These are phyloP conservation scores for Cyclotella atomus DNA, from an alignment of 108 stramenopile species.

Conservation along the genomic window DNA sequence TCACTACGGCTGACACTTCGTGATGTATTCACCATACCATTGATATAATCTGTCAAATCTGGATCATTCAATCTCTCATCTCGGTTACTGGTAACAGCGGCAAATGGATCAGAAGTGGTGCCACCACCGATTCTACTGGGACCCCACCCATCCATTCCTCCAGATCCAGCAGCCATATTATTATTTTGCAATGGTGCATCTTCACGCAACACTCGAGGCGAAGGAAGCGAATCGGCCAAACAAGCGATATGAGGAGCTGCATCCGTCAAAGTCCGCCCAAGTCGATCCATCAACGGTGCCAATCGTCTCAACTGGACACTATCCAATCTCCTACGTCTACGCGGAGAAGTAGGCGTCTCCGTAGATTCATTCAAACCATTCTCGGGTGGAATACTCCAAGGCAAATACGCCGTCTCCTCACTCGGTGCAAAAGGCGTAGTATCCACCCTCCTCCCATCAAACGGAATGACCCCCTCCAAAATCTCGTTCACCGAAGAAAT, in stretches of 20 bases:
- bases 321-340: constrained; percentile 14
- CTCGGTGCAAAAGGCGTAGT: not conserved
- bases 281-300: constrained; percentile 85
- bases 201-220: constrained; percentile 8
- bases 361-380: constrained; percentile 3
- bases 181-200: constrained; percentile 19
- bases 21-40: constrained; percentile 79
- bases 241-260: constrained; percentile 84
- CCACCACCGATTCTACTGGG: not conserved
- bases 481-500: constrained; percentile 56
- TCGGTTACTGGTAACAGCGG: too few relatives aligned
- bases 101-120: constrained; percentile 2
- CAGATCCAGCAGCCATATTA: constrained; percentile 15
- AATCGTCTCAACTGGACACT: constrained; percentile 48
- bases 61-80: constrained; percentile 51
- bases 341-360: not conserved
- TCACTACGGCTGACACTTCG: constrained; percentile 51
- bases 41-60: constrained; percentile 79
- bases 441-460: not conserved
- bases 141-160: constrained; percentile 25
- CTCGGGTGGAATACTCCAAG: constrained; percentile 33
- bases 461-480: constrained; percentile 23
- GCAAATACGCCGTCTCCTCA: constrained; percentile 32
- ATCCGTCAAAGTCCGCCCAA: constrained; percentile 84
- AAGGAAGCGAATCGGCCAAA: constrained; percentile 66